phyloP scores from a whole-genome alignment of 805 yeast genomes.

The Wickerhamomyces rabaulensis region DNA sequence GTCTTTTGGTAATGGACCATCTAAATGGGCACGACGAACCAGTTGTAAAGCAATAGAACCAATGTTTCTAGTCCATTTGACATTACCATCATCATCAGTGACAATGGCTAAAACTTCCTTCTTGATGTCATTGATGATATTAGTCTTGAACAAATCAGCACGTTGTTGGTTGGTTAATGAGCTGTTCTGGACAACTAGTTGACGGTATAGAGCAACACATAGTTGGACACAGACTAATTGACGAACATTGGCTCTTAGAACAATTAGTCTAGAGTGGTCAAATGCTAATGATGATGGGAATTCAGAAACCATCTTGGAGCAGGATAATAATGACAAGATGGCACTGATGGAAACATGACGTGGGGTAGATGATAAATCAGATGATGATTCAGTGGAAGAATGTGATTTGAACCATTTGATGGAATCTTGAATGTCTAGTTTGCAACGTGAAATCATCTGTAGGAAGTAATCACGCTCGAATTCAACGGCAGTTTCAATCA shows the following conservation, averaged over 20 bases:
- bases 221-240: constrained; percentile 78
- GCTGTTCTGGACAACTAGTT: constrained; percentile 38
- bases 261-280: constrained; percentile 74
- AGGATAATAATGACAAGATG: constrained; percentile 61
- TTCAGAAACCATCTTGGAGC: constrained; percentile 75
- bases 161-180: constrained; percentile 20
- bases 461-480: constrained; percentile 80
- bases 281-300: constrained; percentile 82
- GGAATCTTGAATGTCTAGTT: constrained; percentile 24
- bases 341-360: constrained; percentile 42
- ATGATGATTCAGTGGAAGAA: constrained; percentile 7
- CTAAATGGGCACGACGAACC: constrained; percentile 33
- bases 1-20: constrained; percentile 25
- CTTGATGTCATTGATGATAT: constrained; percentile 44
- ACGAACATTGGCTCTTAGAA: constrained; percentile 79
- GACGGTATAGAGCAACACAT: constrained; percentile 68
- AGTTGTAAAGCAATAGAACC: constrained; percentile 67
- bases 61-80: constrained; percentile 86
- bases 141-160: constrained; percentile 27
- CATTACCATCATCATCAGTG: constrained; percentile 79
- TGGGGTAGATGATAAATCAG: constrained; percentile 20
- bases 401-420: constrained; percentile 21
- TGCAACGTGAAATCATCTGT: constrained; percentile 54
- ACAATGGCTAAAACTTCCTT: constrained; percentile 73
- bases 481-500: constrained; percentile 81